phyloP scores from a whole-genome alignment of 768 basidiomycete species.

The Trametopsis cervina region DNA sequence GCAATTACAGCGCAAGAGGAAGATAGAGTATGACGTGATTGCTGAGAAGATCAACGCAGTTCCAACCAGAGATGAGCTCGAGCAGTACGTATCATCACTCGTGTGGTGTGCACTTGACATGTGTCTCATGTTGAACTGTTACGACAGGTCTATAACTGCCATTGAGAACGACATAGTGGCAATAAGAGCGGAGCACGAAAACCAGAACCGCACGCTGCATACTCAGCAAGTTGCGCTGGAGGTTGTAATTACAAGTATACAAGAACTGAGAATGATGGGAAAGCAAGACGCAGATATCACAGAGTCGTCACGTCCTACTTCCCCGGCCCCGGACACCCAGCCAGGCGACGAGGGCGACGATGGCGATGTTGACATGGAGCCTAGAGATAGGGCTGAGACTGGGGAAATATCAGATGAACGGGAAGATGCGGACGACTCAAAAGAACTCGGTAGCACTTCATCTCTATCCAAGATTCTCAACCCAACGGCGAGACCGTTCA shows the following conservation, averaged over 20 bases:
- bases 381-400: conserved; percentile 12
- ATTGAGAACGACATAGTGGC: conserved; percentile 76
- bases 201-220: conserved; percentile 57
- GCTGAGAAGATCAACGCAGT: conserved; percentile 78
- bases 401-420: conserved; percentile 31
- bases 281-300: conserved; percentile 50
- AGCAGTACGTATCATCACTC: conserved; percentile 50
- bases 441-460: conserved; percentile 31
- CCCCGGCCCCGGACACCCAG: conserved; percentile 40
- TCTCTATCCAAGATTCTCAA: conserved; percentile 25
- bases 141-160: conserved; percentile 51
- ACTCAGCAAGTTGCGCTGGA: conserved; percentile 66
- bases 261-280: conserved; percentile 56
- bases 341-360: conserved; percentile 7
- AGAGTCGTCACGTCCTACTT: conserved; percentile 36
- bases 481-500: conserved; percentile 26
- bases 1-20: conserved; percentile 64
- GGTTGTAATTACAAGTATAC: conserved; percentile 54
- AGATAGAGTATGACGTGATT: conserved; percentile 83
- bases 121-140: background rate
- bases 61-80: conserved; percentile 69
- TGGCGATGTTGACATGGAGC: conserved; percentile 19
- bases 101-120: background rate
- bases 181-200: conserved; percentile 69
- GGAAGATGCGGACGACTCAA: conserved; percentile 38